Conservation (phyloP, 306 rosid genomes). For the Lablab purpureus region DNA sequence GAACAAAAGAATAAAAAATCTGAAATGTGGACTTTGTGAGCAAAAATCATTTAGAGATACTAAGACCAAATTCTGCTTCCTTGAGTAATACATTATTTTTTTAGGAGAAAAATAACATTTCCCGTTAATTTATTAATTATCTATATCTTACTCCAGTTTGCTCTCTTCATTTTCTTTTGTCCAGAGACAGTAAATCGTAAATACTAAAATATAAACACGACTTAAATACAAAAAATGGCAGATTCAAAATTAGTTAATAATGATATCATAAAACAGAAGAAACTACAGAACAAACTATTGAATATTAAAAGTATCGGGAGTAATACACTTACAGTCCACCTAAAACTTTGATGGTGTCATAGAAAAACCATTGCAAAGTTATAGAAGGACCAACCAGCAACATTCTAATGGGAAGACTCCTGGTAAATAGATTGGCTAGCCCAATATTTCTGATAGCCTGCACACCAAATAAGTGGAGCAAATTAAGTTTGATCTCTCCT, state of each 20-base stretch:
- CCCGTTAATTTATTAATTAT: neutral
- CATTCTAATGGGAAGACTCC: slow-evolving; percentile 92
- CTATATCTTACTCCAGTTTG: slow-evolving; percentile 5
- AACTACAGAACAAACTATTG: slow-evolving; percentile 4
- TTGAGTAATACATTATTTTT: slow-evolving; percentile 6
- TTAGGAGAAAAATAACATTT: neutral
- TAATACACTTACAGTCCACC: slow-evolving; percentile 82
- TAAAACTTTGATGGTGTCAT: slow-evolving; percentile 84
- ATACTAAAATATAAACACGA: neutral
- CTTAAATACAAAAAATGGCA: neutral
- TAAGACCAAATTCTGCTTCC: slow-evolving; percentile 24
- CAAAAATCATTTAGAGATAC: neutral
- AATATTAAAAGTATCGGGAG: slow-evolving; percentile 43
- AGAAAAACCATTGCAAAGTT: slow-evolving; percentile 94
- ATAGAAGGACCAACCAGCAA: slow-evolving; percentile 83
- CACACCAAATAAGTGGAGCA: slow-evolving; percentile 30
- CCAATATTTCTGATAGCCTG: slow-evolving; percentile 94
- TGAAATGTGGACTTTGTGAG: slow-evolving; percentile 22
- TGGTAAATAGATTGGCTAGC: slow-evolving; percentile 71
- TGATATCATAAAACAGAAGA: slow-evolving; percentile 19
- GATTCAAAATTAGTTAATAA: slow-evolving; percentile 17
- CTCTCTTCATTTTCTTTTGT: slow-evolving; percentile 30
- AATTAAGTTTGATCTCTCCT: slow-evolving; percentile 21
- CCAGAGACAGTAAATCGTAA: neutral
- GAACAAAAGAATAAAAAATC: slow-evolving; percentile 22